Evolutionary conservation across 129 eudicot species (phyloP).

Genomic region (Saposhnikovia divaricata): DNA sequence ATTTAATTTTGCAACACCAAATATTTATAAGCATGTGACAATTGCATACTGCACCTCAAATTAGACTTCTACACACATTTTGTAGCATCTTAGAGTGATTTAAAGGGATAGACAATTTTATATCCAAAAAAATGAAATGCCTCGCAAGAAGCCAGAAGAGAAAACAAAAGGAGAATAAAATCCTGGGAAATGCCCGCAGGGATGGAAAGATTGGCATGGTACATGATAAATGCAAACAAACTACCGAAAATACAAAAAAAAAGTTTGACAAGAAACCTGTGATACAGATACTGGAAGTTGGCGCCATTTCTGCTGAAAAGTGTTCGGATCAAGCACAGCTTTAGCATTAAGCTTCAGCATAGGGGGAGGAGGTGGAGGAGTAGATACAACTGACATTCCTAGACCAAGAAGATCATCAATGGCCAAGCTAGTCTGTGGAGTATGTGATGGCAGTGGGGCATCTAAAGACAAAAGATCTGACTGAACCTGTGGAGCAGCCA

Average conservation of each 20-base stretch:
- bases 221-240: not conserved
- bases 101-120: not conserved
- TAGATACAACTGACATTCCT: constrained; percentile 40
- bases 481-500: constrained; percentile 32
- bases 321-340: constrained; percentile 66
- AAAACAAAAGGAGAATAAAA: not conserved
- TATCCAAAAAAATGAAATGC: not conserved
- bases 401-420: constrained; percentile 89
- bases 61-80: not conserved
- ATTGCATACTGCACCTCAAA: not conserved
- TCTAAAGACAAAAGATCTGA: constrained; percentile 53
- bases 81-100: not conserved
- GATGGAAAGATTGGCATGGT: not conserved
- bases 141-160: not conserved
- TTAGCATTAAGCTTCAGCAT: constrained; percentile 60
- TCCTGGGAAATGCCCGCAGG: not conserved
- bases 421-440: constrained; percentile 40
- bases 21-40: not conserved
- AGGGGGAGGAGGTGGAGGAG: constrained; percentile 38
- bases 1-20: not conserved
- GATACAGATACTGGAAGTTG: constrained; percentile 67
- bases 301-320: constrained; percentile 99
- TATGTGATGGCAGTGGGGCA: constrained; percentile 27
- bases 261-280: constrained; percentile 47
- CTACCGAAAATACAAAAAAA: not conserved